Evolutionary conservation across 176 grass and related monocot genomes (phyloP).

Genomic region (Aegilops sharonensis): DNA sequence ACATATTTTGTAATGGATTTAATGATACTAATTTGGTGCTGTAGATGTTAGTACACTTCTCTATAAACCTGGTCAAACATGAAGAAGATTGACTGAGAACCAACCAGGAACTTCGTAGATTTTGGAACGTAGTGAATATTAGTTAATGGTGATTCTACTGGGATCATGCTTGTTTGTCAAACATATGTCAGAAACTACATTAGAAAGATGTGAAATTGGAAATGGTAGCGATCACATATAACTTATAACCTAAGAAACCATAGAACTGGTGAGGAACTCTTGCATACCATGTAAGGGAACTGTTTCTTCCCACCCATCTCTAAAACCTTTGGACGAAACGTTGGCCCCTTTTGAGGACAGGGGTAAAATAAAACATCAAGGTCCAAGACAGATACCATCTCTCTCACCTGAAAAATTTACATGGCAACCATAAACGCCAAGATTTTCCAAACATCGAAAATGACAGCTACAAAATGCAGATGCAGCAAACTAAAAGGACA

Average conservation of each 20-base stretch:
- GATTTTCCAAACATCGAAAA: background rate
- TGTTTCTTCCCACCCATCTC: conserved; percentile 93
- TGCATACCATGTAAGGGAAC: conserved; percentile 94
- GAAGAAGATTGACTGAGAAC: background rate
- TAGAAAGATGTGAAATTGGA: background rate
- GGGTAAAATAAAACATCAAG: conserved; percentile 94
- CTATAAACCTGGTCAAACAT: background rate
- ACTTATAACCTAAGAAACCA: background rate
- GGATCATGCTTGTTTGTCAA: background rate
- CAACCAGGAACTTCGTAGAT: background rate
- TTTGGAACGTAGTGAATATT: background rate
- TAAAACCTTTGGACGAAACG: conserved; percentile 76
- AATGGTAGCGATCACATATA: background rate
- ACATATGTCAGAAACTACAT: background rate
- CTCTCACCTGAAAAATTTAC: conserved; percentile 69
- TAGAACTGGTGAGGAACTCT: background rate
- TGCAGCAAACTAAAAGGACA: background rate
- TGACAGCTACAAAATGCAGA: background rate
- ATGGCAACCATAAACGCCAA: background rate
- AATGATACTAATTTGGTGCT: no score
- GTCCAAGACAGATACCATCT: conserved; percentile 81
- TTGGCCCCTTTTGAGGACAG: conserved; percentile 84
- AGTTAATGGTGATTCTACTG: background rate
- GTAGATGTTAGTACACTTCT: no score
- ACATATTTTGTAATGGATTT: no score